A percentile compares a stretch with the other conserved stretches of the same genome.
These are phyloP conservation scores for Striga asiatica DNA, from an alignment of 257 asterid genomes.

Conservation along the genomic window DNA sequence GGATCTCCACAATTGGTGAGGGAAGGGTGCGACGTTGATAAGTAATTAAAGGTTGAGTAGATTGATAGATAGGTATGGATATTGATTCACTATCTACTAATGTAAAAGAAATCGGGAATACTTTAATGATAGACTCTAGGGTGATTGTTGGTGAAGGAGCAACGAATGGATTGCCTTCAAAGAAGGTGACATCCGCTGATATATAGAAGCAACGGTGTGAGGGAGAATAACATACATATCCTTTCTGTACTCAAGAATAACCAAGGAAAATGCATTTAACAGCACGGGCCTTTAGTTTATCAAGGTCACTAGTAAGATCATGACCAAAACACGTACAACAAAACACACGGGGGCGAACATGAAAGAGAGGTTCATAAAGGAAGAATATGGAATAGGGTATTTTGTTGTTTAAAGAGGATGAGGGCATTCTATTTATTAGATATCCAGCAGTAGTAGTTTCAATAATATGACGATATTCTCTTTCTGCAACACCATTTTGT, in stretches of 20 bases:
- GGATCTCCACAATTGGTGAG: neutral
- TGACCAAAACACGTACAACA: neutral
- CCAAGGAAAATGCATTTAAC: neutral
- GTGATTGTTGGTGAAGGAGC: neutral
- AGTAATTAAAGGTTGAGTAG: neutral
- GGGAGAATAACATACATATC: neutral
- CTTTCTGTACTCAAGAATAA: neutral
- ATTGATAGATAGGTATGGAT: neutral
- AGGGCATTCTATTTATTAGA: neutral
- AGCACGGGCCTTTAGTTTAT: neutral
- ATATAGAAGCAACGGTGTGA: neutral
- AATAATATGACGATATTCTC: neutral
- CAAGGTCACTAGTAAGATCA: neutral
- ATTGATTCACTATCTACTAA: no score
- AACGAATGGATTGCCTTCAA: neutral
- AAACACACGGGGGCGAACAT: neutral
- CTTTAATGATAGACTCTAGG: neutral
- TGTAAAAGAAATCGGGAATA: neutral
- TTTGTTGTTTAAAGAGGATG: neutral
- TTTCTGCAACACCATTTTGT: neutral
- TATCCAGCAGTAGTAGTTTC: neutral
- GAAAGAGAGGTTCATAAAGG: neutral
- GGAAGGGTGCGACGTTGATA: neutral
- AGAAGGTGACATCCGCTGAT: neutral
- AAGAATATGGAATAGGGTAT: neutral